Conservation (phyloP, 345 rosid species). For the Citrus trifoliata region DNA sequence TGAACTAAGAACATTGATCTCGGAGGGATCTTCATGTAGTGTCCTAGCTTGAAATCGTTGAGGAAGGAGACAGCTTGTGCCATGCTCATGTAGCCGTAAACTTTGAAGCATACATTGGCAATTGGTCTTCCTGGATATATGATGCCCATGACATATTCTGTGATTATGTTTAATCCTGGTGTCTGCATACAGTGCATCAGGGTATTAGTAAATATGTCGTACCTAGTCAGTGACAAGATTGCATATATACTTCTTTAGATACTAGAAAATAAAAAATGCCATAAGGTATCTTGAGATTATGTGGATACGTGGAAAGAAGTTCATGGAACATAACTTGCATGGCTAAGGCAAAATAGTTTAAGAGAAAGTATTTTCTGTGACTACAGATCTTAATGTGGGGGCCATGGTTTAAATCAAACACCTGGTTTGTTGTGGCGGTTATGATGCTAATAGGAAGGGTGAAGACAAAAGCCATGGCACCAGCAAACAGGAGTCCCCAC, state of each 20-base stretch:
- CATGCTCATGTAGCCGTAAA: slow-evolving; percentile 87
- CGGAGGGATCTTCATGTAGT: slow-evolving; percentile 97
- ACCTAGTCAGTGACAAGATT: background rate
- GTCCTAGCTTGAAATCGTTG: slow-evolving; percentile 89
- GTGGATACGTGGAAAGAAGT: background rate
- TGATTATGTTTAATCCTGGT: slow-evolving; percentile 86
- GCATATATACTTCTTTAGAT: background rate
- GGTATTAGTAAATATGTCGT: background rate
- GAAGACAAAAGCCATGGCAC: slow-evolving; percentile 69
- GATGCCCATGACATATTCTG: slow-evolving; percentile 84
- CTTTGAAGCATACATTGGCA: slow-evolving; percentile 91
- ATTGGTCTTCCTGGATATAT: slow-evolving; percentile 86
- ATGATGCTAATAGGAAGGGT: slow-evolving; percentile 87
- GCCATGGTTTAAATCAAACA: slow-evolving; percentile 8
- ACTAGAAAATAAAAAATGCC: background rate
- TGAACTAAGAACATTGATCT: slow-evolving; percentile 97
- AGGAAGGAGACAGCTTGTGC: slow-evolving; percentile 89
- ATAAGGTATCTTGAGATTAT: background rate
- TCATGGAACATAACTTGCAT: background rate
- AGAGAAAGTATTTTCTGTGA: background rate
- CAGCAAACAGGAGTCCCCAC: slow-evolving; percentile 88
- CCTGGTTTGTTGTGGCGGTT: slow-evolving; percentile 93
- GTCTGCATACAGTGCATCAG: slow-evolving; percentile 39
- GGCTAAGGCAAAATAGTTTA: background rate
- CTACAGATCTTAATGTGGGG: background rate